These are phyloP conservation scores for Candida loeiensis DNA, from an alignment of 805 yeast genomes.

Conservation along the genomic window DNA sequence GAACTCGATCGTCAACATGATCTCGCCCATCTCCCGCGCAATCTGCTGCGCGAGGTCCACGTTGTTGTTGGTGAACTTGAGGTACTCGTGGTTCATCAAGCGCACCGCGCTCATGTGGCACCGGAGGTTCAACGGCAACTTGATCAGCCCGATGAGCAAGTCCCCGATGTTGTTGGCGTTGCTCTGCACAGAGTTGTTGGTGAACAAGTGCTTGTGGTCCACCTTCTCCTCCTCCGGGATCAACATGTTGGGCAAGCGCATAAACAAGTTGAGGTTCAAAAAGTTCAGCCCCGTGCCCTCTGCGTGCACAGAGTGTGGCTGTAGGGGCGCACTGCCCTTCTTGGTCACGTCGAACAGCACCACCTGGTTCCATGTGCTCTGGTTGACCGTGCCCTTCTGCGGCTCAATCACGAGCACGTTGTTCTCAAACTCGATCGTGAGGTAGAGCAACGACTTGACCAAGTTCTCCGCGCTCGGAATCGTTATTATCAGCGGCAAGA, in stretches of 20 bases:
- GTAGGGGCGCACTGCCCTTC: conserved; percentile 19
- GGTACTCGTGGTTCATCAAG: conserved; percentile 57
- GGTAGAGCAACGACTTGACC: conserved; percentile 68
- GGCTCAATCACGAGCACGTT: conserved; percentile 89
- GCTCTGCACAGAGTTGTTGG: conserved; percentile 17
- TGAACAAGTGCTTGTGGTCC: conserved; percentile 27
- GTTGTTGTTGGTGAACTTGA: conserved; percentile 36
- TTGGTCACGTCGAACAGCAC: conserved; percentile 81
- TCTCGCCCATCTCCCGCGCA: conserved; percentile 42
- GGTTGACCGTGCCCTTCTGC: conserved; percentile 70
- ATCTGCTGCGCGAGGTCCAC: conserved; percentile 36
- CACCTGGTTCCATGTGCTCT: conserved; percentile 83
- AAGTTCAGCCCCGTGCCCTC: conserved; percentile 41
- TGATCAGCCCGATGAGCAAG: conserved; percentile 70
- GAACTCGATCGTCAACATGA: conserved; percentile 65
- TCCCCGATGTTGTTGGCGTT: conserved; percentile 50
- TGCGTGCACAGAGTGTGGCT: conserved; percentile 7
- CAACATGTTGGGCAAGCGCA: conserved; percentile 67
- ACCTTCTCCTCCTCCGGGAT: conserved; percentile 40
- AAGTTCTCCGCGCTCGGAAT: conserved; percentile 51
- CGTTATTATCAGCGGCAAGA: conserved; percentile 52
- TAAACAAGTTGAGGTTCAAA: conserved; percentile 73
- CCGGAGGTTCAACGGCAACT: conserved; percentile 55
- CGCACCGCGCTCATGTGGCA: conserved; percentile 47
- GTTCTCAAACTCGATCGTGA: conserved; percentile 92